Evolutionary conservation across 2,329 filamentous ascomycete species (phyloP), one percentile per base, ranked within the genome.

Genomic region (Parastagonospora avenae): DNA sequence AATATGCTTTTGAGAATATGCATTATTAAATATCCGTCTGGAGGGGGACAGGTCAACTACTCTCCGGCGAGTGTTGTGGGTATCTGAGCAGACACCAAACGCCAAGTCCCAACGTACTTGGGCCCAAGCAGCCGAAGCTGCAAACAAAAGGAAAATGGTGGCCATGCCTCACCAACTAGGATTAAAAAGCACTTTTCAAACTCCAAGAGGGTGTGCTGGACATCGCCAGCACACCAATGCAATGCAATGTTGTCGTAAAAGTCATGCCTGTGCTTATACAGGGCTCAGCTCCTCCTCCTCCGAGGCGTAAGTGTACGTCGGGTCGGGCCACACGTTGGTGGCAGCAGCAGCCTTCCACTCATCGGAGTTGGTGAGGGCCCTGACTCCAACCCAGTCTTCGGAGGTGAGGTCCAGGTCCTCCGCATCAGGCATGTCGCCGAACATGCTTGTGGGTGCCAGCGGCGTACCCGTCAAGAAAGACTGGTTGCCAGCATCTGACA

Each of bases 401-500:
- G 58, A 55, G 24, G 58, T 57, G 35, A 66, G 55, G 10, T 60
- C 57, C 11, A 68, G 47, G 2, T 52, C 46, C 19, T 63, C 55
- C 11, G 54, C 44, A 27, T 45, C 45, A 4, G 66, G 66, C 7
- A 68, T 67, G 4, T 60, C 57, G 31, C 46, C 52, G 24, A 63
- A 62, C 14, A 64, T 38, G n/a, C 48, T 42, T 12, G 52, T 19
- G 2, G 47, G 14, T 8, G 57, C 57, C 7, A 52, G 33, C 6
- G 65, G 62, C 5, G 66, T 60, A n/a, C 48, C 54, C 11, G 49
- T 52, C 29, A 65, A 37, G 12, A 62, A 48, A 12, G 64, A 60
- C 16, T 58, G 52, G 35, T 59, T 62, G 28, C 65, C 66, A 12
- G 58, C 60, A 27, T 70, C 66, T 4, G 67, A 68, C 15, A 62